Evolutionary conservation across 257 asterid genomes (phyloP).

Genomic region (Apocynum venetum): DNA sequence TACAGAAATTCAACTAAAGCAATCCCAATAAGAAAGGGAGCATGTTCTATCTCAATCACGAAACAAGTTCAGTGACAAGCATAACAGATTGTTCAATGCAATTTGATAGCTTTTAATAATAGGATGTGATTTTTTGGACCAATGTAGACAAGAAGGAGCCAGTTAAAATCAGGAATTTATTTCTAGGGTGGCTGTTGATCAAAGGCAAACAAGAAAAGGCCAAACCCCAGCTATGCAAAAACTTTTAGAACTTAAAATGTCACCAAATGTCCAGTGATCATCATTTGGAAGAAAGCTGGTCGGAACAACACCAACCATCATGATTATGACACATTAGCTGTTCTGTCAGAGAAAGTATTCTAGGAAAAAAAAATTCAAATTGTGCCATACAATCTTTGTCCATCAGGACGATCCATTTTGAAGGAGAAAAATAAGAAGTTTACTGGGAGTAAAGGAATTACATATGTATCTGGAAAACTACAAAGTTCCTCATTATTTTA

Average conservation of each 20-base stretch:
- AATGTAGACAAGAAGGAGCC: background rate
- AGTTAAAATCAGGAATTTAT: background rate
- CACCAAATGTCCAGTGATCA: background rate
- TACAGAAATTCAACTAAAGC: background rate
- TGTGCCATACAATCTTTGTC: background rate
- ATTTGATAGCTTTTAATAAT: background rate
- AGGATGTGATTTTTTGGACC: background rate
- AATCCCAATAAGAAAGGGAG: background rate
- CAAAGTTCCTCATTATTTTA: background rate
- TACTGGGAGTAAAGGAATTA: background rate
- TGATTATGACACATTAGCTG: background rate
- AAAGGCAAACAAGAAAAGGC: constrained; percentile 4
- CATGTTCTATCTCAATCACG: background rate
- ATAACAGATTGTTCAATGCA: background rate
- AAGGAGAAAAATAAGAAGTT: background rate
- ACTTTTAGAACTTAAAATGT: background rate
- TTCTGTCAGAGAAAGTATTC: background rate
- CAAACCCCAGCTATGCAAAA: background rate
- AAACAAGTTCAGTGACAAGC: background rate
- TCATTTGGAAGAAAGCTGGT: background rate
- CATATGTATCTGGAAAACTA: background rate
- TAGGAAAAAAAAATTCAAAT: background rate
- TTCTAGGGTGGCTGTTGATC: background rate
- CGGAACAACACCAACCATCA: background rate
- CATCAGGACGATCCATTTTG: background rate